Conservation (phyloP, 1,284 basidiomycete species). For the Gomphus bonarii region DNA sequence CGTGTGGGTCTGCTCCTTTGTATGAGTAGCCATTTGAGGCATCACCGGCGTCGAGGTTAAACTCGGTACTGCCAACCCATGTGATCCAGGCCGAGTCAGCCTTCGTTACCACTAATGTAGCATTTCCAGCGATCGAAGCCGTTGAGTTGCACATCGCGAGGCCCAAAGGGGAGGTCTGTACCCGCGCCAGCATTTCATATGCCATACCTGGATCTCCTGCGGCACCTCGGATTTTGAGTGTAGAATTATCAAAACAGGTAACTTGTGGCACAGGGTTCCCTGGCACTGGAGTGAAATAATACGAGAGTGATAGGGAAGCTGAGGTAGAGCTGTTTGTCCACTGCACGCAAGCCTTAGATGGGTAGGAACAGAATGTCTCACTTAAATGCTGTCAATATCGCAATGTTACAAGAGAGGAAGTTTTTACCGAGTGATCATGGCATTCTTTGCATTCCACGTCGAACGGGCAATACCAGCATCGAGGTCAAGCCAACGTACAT, state of each 20-base stretch:
- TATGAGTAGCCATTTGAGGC: slow-evolving; percentile 47
- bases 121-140: slow-evolving; percentile 29
- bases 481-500: slow-evolving; percentile 57
- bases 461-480: slow-evolving; percentile 48
- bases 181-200: slow-evolving; percentile 54
- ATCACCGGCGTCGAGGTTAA: slow-evolving; percentile 50
- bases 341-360: slow-evolving; percentile 38
- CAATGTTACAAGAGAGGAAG: neutral
- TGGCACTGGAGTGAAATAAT: slow-evolving; percentile 43
- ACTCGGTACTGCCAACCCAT: slow-evolving; percentile 66
- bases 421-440: slow-evolving; percentile 36
- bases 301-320: slow-evolving; percentile 30
- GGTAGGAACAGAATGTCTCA: slow-evolving; percentile 60
- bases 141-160: neutral
- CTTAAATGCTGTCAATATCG: slow-evolving; percentile 24
- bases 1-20: slow-evolving; percentile 49
- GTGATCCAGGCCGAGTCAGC: slow-evolving; percentile 45
- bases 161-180: slow-evolving; percentile 21
- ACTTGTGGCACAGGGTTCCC: slow-evolving; percentile 34
- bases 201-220: slow-evolving; percentile 49
- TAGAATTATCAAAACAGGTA: slow-evolving; percentile 48
- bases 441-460: slow-evolving; percentile 45
- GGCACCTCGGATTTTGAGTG: slow-evolving; percentile 46
- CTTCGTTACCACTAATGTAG: slow-evolving; percentile 38
- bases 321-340: slow-evolving; percentile 17